Conservation (phyloP, 2,329 filamentous ascomycete genomes). For the Ophiostoma ips region DNA sequence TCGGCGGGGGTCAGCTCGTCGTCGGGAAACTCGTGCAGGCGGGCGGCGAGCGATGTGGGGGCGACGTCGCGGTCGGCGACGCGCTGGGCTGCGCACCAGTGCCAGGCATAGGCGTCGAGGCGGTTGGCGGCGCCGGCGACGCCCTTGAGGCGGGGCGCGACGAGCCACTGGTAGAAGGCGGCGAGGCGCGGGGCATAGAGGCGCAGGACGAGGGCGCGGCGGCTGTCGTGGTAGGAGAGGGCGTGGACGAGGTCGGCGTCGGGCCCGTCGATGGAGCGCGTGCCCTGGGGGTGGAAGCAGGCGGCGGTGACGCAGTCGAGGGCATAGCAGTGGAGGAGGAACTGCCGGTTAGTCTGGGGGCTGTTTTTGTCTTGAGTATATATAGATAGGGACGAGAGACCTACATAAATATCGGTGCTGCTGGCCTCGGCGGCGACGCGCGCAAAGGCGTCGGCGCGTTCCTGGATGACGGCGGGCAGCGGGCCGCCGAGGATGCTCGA, state of each 20-base stretch:
- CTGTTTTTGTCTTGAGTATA: neutral
- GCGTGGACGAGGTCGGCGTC: slow-evolving; percentile 4
- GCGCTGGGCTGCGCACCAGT: neutral
- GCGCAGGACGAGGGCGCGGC: slow-evolving; percentile 1
- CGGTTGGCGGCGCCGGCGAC: neutral
- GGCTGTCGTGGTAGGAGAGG: slow-evolving; percentile 9
- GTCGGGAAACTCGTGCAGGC: neutral
- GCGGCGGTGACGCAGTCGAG: slow-evolving; percentile 9
- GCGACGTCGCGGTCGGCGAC: neutral
- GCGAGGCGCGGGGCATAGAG: slow-evolving; percentile 2
- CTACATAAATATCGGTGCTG: slow-evolving; percentile 3
- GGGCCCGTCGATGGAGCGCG: slow-evolving; percentile 5
- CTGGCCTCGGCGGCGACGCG: neutral
- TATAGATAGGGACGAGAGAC: neutral
- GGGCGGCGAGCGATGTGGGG: neutral
- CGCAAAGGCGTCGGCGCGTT: slow-evolving; percentile 7
- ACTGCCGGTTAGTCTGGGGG: slow-evolving; percentile 27
- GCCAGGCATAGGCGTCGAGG: slow-evolving; percentile 3
- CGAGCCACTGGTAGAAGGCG: neutral
- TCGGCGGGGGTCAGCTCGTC: slow-evolving; percentile 2
- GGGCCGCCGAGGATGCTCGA: neutral
- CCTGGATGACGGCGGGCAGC: slow-evolving; percentile 1
- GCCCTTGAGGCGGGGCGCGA: neutral
- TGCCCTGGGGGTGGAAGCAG: slow-evolving; percentile 8
- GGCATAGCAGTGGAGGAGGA: slow-evolving; percentile 9